A percentile compares a stretch with the other conserved stretches of the same genome.
These are phyloP conservation scores for Grifola frondosa DNA, from an alignment of 1,284 basidiomycete species.

Conservation along the genomic window DNA sequence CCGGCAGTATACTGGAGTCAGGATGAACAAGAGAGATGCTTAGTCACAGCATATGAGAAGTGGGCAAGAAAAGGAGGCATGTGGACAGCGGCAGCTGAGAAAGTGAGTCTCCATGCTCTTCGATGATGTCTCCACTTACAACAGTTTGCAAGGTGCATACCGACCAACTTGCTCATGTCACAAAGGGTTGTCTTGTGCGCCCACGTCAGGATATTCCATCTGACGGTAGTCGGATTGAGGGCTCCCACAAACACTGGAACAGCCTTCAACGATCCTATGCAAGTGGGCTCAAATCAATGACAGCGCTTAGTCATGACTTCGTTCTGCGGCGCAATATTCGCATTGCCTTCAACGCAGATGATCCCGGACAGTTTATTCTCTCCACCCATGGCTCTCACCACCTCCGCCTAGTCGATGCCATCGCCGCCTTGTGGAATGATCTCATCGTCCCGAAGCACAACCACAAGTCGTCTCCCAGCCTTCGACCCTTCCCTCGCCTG, in stretches of 20 bases:
- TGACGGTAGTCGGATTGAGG: conserved; percentile 21
- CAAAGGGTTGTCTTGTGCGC: conserved; percentile 26
- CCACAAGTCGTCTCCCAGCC: background rate
- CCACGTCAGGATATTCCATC: conserved; percentile 19
- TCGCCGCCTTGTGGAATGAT: conserved; percentile 4
- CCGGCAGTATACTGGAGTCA: conserved; percentile 16
- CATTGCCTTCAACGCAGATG: background rate
- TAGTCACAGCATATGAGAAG: conserved; percentile 17
- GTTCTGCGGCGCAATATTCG: conserved; percentile 6
- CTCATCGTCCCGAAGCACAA: background rate
- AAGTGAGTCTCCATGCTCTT: too few relatives aligned
- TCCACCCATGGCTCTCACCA: conserved; percentile 6
- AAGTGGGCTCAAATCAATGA: conserved; percentile 22
- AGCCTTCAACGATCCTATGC: conserved; percentile 18
- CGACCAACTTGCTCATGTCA: conserved; percentile 26
- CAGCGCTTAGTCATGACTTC: conserved; percentile 5
- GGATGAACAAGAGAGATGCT: conserved; percentile 12
- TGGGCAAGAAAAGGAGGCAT: conserved; percentile 18
- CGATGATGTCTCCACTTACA: too few relatives aligned
- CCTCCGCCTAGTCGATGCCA: conserved; percentile 5
- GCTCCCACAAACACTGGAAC: conserved; percentile 27
- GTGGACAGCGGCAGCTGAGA: conserved; percentile 21
- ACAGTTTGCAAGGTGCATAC: background rate
- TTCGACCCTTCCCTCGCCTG: background rate
- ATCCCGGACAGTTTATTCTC: background rate